These are phyloP conservation scores for Ophiostoma pallidulum DNA, from an alignment of 2,329 filamentous ascomycete species.

Conservation along the genomic window DNA sequence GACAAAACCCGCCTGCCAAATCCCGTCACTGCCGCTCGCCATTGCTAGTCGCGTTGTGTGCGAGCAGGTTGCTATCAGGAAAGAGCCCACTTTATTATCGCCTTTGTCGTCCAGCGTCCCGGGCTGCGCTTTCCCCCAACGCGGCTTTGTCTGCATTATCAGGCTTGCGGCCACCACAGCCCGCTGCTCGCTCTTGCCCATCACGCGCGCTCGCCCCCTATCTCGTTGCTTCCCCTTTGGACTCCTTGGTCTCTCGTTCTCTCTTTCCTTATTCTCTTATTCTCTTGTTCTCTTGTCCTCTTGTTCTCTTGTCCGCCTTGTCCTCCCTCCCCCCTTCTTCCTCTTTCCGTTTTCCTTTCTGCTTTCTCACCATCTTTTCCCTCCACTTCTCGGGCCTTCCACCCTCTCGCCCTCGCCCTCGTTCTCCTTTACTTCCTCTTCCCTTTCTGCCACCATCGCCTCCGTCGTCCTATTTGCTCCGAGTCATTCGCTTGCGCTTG, in stretches of 20 bases:
- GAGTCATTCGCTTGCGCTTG: slow-evolving; percentile 17
- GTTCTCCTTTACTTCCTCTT: background rate
- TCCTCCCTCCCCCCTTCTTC: background rate
- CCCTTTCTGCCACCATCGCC: background rate
- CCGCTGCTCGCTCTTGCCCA: background rate
- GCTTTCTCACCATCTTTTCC: background rate
- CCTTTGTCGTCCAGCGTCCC: background rate
- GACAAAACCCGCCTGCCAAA: slow-evolving; percentile 9
- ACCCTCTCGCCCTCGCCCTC: background rate
- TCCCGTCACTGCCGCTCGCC: slow-evolving; percentile 15
- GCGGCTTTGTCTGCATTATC: background rate
- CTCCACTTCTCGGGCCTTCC: background rate
- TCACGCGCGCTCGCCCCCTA: background rate
- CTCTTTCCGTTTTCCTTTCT: background rate
- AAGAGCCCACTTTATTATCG: slow-evolving; percentile 1
- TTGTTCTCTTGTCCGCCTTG: background rate
- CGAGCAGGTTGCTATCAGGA: slow-evolving; percentile 1
- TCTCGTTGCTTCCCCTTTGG: background rate
- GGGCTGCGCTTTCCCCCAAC: background rate
- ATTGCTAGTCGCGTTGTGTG: slow-evolving; percentile 1
- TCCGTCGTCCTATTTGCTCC: background rate
- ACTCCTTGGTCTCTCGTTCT: background rate
- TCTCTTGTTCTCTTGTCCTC: background rate
- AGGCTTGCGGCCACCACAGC: background rate
- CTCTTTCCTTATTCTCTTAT: background rate